phyloP scores from a whole-genome alignment of 2,329 filamentous ascomycete species.

The Ophiocordyceps camponoti-leonardi region DNA sequence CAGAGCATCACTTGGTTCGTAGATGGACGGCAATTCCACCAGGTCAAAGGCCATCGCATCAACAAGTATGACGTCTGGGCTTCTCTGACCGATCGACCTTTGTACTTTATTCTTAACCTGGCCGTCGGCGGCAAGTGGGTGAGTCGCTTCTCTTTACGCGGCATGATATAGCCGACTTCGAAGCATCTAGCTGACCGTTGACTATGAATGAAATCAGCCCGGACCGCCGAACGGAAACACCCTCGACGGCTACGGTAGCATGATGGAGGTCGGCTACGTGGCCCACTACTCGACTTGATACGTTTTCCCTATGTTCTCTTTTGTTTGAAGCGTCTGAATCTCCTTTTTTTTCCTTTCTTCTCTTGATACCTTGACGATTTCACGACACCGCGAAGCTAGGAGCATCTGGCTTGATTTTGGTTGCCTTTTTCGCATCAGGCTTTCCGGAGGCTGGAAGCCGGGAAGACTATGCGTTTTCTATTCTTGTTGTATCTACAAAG shows the following conservation, averaged over 20 bases:
- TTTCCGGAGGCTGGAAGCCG: no score
- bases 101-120: constrained; percentile 36
- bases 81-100: constrained; percentile 28
- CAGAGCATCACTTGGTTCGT: constrained; percentile 35
- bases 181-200: no score
- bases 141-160: constrained; percentile 13
- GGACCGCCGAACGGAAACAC: constrained; percentile 30
- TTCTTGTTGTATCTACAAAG: no score
- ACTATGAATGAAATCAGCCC: constrained; percentile 23
- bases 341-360: not conserved
- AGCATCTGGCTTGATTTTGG: not conserved
- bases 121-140: constrained; percentile 37
- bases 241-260: constrained; percentile 23
- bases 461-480: no score
- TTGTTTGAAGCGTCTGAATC: not conserved
- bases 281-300: constrained; percentile 18
- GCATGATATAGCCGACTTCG: no score
- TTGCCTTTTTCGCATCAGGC: no score
- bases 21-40: constrained; percentile 25
- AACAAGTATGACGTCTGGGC: constrained; percentile 29
- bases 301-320: not conserved
- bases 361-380: not conserved
- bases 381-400: not conserved
- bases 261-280: constrained; percentile 35
- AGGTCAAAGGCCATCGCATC: constrained; percentile 25